phyloP scores from a whole-genome alignment of 2,329 filamentous ascomycete genomes.

The Pyrenochaeta sp. region DNA sequence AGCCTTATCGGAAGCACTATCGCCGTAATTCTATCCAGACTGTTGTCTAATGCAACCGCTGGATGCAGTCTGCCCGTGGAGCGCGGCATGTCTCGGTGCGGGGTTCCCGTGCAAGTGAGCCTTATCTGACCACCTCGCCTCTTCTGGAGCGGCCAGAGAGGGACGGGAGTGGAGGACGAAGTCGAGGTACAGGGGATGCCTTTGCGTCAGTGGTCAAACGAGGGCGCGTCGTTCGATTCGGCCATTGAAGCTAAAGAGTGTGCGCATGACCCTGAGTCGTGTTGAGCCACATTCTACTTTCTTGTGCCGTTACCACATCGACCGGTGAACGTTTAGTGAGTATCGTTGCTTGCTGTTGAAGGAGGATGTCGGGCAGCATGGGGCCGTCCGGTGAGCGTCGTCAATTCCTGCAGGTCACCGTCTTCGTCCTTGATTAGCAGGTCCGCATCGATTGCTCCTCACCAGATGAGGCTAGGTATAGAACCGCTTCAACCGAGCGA shows the following conservation, averaged over 20 bases:
- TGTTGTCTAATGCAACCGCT: neutral
- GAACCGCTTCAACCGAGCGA: conserved; percentile 17
- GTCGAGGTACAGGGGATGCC: conserved; percentile 1
- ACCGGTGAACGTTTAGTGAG: conserved; percentile 12
- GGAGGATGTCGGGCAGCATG: conserved; percentile 6
- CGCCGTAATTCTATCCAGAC: neutral
- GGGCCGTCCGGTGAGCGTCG: conserved; percentile 17
- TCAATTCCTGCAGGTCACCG: conserved; percentile 11
- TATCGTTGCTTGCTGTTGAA: conserved; percentile 4
- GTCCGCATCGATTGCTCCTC: conserved; percentile 3
- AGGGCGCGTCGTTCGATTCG: conserved; percentile 6
- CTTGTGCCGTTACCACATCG: conserved; percentile 1
- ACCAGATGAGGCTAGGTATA: conserved; percentile 8
- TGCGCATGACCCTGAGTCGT: conserved; percentile 12
- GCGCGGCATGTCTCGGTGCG: conserved; percentile 4
- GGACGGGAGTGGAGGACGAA: conserved; percentile 2
- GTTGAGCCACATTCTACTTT: neutral
- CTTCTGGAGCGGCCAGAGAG: conserved; percentile 1
- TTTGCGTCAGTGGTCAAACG: conserved; percentile 6
- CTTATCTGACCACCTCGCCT: conserved; percentile 10
- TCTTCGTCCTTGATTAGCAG: conserved; percentile 9
- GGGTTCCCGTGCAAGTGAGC: conserved; percentile 9
- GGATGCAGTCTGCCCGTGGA: neutral
- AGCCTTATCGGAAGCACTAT: neutral
- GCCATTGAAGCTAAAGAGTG: conserved; percentile 5